Base-by-base conservation (phyloP, 2,329 filamentous ascomycete genomes). In the Lasiodiplodia sp. region DNA sequence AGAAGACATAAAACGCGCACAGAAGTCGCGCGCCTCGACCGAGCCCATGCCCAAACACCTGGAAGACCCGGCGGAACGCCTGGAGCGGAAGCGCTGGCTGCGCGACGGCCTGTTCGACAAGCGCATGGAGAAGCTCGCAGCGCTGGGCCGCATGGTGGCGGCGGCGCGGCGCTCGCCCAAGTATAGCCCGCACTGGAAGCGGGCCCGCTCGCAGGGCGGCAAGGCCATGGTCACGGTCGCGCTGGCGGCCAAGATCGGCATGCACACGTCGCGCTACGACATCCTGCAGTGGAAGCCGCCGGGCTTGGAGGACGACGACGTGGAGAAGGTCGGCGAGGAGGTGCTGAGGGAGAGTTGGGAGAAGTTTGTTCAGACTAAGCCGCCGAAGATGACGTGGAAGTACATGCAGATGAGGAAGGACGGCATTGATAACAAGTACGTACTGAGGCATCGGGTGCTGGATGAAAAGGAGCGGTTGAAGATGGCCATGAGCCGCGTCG, bases 141-240 rank as follows among this genome's bases (percentile, higher is more conserved):
- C 44, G n/a, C 47, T 64, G 18, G n/a, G 38, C 11, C 2, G 6
- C 28, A 10, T 21, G 16, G 60, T 44, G 8, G 16, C 3, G 31
- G 2, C 18, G n/a, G 60, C 60, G 1, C 3, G 3, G 60, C 5
- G 4, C 8, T 23, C 18, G 18, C 28, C 60, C 25, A 7, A 23
- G 60, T 64, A 37, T 28, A 64, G 60, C 44, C 4, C n/a, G 28
- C 47, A 64, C 31, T 64, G 60, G 60, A 1, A 7, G 4, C 18
- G 47, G 2, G 60, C 60, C 2, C 2, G 8, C 11, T 6, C 28
- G 4, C 6, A 10, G 14, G 47, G 60, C 25, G 7, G 4, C 12
- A 0, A 4, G 25, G 8, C 18, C 11, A 38, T 37, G 44, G 28
- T 18, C 10, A 64, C 51, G 47, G 1, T 64, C 44, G 28, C 37